These are phyloP conservation scores for Aulographum hederae DNA, from an alignment of 2,329 filamentous ascomycete genomes.

Conservation along the genomic window DNA sequence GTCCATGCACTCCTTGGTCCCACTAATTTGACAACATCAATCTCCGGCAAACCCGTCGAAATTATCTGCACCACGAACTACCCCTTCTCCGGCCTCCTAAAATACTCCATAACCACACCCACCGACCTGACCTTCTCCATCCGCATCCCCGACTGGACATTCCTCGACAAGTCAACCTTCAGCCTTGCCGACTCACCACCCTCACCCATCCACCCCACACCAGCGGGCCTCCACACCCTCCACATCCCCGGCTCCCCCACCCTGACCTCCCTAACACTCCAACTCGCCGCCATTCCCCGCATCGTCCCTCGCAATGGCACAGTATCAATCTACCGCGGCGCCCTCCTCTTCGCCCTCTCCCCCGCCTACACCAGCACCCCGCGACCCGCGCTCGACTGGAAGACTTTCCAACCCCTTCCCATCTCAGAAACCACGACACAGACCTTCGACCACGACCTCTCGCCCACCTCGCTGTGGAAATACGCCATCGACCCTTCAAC, in stretches of 20 bases:
- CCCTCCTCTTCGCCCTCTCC: constrained; percentile 19
- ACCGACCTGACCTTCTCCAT: constrained; percentile 24
- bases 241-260: no score
- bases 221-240: constrained; percentile 15
- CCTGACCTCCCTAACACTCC: constrained; percentile 13
- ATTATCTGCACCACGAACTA: constrained; percentile 31
- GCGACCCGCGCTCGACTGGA: constrained; percentile 7
- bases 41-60: constrained; percentile 18
- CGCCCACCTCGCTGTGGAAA: constrained; percentile 16
- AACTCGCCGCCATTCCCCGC: constrained; percentile 10
- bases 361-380: constrained; percentile 10
- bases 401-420: neutral
- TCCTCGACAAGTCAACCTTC: constrained; percentile 9
- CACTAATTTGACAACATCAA: constrained; percentile 18
- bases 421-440: constrained; percentile 7
- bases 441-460: constrained; percentile 12
- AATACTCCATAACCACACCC: constrained; percentile 13
- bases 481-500: constrained; percentile 17
- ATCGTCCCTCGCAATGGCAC: constrained; percentile 25
- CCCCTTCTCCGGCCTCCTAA: constrained; percentile 27
- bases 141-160: constrained; percentile 27
- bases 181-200: constrained; percentile 9
- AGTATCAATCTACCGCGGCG: constrained; percentile 16
- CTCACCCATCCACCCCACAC: no score
- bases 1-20: constrained; percentile 33